phyloP scores from a whole-genome alignment of 148 eudicot species.

The Rhododendron vialii region DNA sequence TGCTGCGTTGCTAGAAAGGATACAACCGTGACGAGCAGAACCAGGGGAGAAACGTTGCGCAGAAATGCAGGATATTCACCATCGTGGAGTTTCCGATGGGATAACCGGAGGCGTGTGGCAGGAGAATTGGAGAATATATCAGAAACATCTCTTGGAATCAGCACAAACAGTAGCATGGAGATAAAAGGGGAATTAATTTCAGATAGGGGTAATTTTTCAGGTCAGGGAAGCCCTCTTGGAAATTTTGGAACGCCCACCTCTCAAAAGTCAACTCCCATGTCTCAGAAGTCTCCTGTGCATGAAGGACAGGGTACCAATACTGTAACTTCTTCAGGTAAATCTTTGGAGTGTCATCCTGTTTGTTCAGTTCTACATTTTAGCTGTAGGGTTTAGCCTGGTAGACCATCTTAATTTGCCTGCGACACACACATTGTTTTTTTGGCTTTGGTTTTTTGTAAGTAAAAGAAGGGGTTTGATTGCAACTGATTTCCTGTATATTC shows the following conservation, averaged over 20 bases:
- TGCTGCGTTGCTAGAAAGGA: slow-evolving; percentile 54
- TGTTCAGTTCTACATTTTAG: not conserved
- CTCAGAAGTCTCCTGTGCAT: slow-evolving; percentile 12
- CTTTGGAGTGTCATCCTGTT: not conserved
- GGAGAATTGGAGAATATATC: slow-evolving; percentile 32
- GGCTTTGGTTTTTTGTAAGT: not conserved
- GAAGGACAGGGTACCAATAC: slow-evolving; percentile 4
- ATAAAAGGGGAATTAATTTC: slow-evolving; percentile 20
- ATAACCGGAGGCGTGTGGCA: slow-evolving; percentile 44
- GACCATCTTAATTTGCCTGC: not conserved
- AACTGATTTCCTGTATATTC: not conserved
- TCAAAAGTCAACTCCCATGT: not conserved
- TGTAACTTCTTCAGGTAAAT: slow-evolving; percentile 28
- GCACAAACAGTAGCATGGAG: slow-evolving; percentile 24
- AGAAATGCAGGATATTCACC: slow-evolving; percentile 39
- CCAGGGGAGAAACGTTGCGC: slow-evolving; percentile 25
- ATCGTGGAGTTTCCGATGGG: slow-evolving; percentile 53
- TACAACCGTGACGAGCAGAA: slow-evolving; percentile 25
- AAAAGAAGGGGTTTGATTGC: not conserved
- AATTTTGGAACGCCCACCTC: slow-evolving; percentile 8
- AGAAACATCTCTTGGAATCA: slow-evolving; percentile 20
- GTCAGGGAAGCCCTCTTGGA: slow-evolving; percentile 23
- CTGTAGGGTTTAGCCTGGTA: not conserved
- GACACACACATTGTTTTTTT: not conserved
- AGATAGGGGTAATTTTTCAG: slow-evolving; percentile 19